Conservation (phyloP, 768 basidiomycete genomes). For the Suillus clintonianus region DNA sequence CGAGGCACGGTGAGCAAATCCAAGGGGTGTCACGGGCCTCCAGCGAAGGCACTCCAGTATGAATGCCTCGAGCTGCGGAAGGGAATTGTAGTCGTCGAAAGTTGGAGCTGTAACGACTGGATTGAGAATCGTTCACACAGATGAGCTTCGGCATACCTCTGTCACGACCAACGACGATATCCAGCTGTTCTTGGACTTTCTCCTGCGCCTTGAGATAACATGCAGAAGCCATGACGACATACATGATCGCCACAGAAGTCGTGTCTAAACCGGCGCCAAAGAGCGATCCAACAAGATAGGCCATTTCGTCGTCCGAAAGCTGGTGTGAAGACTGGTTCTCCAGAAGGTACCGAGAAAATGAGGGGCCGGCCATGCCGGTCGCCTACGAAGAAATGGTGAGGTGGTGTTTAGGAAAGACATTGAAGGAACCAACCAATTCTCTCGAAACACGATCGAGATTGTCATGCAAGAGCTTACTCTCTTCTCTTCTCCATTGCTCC, state of each 20-base stretch:
- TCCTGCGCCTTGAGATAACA: no score
- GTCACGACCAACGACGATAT: no score
- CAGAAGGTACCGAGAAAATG: conserved; percentile 60
- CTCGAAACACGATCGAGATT: conserved; percentile 49
- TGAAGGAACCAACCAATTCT: conserved; percentile 39
- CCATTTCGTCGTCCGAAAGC: conserved; percentile 56
- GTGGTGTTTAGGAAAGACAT: neutral
- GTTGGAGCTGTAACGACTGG: conserved; percentile 34
- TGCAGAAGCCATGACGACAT: no score
- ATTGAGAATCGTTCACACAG: no score
- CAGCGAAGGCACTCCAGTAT: conserved; percentile 43
- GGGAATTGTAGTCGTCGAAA: conserved; percentile 36
- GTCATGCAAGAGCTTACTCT: conserved; percentile 53
- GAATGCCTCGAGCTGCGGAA: conserved; percentile 43
- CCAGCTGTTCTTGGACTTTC: no score
- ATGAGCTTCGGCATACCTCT: no score
- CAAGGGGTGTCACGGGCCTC: conserved; percentile 42
- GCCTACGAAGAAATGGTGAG: conserved; percentile 21
- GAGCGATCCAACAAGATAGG: conserved; percentile 64
- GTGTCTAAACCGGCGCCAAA: conserved; percentile 71
- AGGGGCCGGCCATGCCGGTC: conserved; percentile 25
- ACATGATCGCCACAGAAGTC: conserved; percentile 58
- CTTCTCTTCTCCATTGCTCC: conserved; percentile 48
- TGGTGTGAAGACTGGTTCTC: conserved; percentile 55
- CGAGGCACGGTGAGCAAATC: conserved; percentile 65